Conservation (phyloP, 163 green algal genomes). For the Scenedesmus sp. region DNA sequence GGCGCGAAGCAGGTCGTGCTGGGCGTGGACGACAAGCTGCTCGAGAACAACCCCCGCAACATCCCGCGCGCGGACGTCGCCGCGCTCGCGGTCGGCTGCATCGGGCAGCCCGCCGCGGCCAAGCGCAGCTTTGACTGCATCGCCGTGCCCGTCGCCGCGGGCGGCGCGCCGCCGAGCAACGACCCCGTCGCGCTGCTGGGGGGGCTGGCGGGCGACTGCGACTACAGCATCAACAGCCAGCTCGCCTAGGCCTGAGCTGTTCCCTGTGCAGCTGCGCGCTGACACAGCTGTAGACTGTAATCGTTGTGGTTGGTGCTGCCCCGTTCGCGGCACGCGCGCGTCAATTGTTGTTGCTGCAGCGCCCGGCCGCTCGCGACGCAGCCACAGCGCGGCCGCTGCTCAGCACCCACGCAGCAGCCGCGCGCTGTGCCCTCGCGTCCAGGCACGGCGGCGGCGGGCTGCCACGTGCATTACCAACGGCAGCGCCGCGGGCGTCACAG, state of each 20-base stretch:
- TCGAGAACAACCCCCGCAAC: slow-evolving; percentile 47
- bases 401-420: no score
- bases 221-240: slow-evolving; percentile 70
- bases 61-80: slow-evolving; percentile 93
- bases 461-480: no score
- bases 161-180: slow-evolving; percentile 43
- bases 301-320: no score
- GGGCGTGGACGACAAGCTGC: slow-evolving; percentile 86
- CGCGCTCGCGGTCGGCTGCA: slow-evolving; percentile 40
- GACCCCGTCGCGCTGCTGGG: slow-evolving; percentile 53
- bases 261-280: no score
- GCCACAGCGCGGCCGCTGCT: no score
- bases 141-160: slow-evolving; percentile 49
- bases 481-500: no score
- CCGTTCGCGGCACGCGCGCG: no score
- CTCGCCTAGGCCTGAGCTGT: background rate
- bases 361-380: no score
- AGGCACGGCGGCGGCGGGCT: no score
- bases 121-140: slow-evolving; percentile 68
- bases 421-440: no score
- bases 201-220: slow-evolving; percentile 41
- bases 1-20: slow-evolving; percentile 85
- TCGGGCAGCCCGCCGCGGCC: slow-evolving; percentile 47
- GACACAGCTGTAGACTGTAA: no score
- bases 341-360: no score